Evolutionary conservation across 2,329 filamentous ascomycete species (phyloP).

Genomic region (Alternaria longipes): DNA sequence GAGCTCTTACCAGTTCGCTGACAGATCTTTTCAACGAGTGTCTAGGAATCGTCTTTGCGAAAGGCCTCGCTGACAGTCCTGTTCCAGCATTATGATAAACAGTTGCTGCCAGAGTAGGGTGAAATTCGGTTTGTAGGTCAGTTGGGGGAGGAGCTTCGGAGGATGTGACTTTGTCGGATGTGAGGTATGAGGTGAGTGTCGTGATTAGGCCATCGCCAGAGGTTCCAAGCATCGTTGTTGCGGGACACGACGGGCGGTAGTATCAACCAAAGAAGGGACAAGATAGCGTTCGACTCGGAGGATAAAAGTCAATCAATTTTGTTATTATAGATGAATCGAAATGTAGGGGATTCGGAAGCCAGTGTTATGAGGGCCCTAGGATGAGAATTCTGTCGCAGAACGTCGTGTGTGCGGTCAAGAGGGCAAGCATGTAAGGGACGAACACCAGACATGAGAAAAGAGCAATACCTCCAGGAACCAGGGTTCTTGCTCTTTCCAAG

Average conservation of each 20-base stretch:
- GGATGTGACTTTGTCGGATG: not conserved
- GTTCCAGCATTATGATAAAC: not conserved
- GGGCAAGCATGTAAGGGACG: not conserved
- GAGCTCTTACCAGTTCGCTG: slow-evolving; percentile 1
- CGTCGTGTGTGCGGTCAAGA: not conserved
- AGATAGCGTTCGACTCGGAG: not conserved
- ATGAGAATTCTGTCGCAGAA: not conserved
- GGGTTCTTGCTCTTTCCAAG: not conserved
- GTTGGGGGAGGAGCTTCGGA: not conserved
- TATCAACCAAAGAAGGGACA: not conserved
- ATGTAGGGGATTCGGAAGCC: not conserved
- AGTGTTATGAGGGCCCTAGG: not conserved
- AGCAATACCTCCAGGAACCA: not conserved
- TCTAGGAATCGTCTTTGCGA: not conserved
- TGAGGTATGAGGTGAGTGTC: slow-evolving; percentile 13
- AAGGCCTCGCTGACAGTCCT: not conserved
- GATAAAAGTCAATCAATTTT: not conserved
- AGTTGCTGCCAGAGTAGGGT: not conserved
- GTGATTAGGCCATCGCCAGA: slow-evolving; percentile 13
- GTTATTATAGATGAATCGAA: slow-evolving; percentile 1
- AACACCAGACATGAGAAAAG: not conserved
- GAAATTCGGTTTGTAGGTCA: not conserved
- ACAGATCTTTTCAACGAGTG: slow-evolving; percentile 4
- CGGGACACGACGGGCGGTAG: not conserved
- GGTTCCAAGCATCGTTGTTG: not conserved